Conservation (phyloP, 768 basidiomycete genomes). For the Mycena rebaudengoi region DNA sequence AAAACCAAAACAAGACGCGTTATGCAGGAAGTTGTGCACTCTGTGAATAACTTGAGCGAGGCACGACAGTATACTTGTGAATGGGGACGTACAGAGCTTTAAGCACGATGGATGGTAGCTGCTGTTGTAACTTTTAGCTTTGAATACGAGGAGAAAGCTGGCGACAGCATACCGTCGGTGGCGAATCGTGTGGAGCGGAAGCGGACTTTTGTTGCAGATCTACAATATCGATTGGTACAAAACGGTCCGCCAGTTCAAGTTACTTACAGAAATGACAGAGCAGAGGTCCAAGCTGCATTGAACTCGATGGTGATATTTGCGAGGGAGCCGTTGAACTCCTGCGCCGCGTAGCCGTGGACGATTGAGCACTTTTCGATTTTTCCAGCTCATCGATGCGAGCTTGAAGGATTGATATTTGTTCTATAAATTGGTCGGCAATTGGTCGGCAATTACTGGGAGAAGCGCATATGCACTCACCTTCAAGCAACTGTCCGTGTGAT, state of each 20-base stretch:
- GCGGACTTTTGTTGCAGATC: slow-evolving; percentile 17
- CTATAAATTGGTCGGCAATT: background rate
- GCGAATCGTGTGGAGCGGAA: no score
- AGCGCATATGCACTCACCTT: background rate
- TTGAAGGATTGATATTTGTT: slow-evolving; percentile 23
- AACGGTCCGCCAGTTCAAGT: background rate
- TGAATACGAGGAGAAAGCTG: no score
- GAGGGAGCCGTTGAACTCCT: background rate
- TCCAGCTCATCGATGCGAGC: slow-evolving; percentile 20
- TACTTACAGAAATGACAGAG: slow-evolving; percentile 12
- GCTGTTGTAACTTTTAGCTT: background rate
- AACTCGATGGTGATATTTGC: background rate
- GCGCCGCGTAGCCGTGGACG: background rate
- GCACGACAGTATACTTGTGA: no score
- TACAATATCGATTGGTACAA: background rate
- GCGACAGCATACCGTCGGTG: no score
- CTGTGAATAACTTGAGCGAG: background rate
- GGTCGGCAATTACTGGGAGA: background rate
- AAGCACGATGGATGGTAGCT: slow-evolving; percentile 22
- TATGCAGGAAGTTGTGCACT: slow-evolving; percentile 42
- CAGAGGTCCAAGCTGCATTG: slow-evolving; percentile 18
- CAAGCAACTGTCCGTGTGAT: slow-evolving; percentile 19
- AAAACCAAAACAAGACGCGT: slow-evolving; percentile 51
- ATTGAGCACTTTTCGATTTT: background rate
- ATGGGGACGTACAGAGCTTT: slow-evolving; percentile 23